Evolutionary conservation across 805 yeast genomes (phyloP).

Genomic region (Candida nemodendra): DNA sequence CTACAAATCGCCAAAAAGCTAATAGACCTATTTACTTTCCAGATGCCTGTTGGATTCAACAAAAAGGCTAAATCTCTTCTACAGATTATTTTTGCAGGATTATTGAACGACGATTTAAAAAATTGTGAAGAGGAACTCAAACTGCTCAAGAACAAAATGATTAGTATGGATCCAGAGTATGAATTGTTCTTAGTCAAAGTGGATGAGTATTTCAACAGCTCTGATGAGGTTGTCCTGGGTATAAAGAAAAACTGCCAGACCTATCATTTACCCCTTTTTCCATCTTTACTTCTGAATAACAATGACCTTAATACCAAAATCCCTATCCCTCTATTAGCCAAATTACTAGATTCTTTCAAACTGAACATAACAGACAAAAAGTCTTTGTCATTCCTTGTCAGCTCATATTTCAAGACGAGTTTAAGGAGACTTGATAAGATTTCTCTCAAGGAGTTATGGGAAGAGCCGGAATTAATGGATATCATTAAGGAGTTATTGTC

Average conservation of each 20-base stretch:
- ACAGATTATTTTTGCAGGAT: conserved; percentile 70
- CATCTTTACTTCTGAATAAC: conserved; percentile 27
- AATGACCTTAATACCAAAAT: conserved; percentile 17
- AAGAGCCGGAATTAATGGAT: conserved; percentile 76
- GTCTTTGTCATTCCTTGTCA: conserved; percentile 48
- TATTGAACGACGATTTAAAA: conserved; percentile 71
- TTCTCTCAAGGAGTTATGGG: conserved; percentile 74
- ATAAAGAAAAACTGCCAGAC: conserved; percentile 32
- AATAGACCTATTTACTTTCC: conserved; percentile 81
- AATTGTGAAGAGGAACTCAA: conserved; percentile 55
- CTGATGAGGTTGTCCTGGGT: conserved; percentile 27
- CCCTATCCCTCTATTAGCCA: conserved; percentile 12
- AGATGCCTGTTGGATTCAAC: conserved; percentile 54
- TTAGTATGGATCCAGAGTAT: conserved; percentile 10
- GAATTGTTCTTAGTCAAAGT: conserved; percentile 23
- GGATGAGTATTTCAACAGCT: conserved; percentile 28
- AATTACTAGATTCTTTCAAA: conserved; percentile 22
- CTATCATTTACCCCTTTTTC: conserved; percentile 24
- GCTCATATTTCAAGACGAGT: conserved; percentile 60
- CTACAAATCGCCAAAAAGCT: conserved; percentile 75
- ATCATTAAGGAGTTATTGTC: conserved; percentile 72
- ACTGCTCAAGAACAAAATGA: conserved; percentile 42
- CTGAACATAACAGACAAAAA: conserved; percentile 28
- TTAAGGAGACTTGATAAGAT: conserved; percentile 75
- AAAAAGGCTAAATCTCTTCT: conserved; percentile 53